Evolutionary conservation across 495 filamentous ascomycete genomes (phyloP).

Genomic region (Cenococcum geophilum): DNA sequence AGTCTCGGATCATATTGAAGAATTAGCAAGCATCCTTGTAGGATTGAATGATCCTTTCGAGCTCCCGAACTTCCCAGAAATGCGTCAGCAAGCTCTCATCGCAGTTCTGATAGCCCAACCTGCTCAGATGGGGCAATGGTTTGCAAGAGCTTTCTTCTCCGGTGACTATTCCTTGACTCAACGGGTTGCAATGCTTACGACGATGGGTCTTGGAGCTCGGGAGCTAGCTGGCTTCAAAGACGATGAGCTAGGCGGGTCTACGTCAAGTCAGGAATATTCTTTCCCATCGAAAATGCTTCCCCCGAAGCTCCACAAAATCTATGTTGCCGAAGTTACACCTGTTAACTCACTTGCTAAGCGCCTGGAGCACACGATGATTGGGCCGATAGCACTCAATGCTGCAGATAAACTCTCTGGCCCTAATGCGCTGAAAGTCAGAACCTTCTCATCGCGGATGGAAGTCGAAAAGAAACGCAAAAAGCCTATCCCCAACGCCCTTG

Average conservation of each 20-base stretch:
- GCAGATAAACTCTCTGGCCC: conserved; percentile 67
- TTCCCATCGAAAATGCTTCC: conserved; percentile 75
- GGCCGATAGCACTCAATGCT: conserved; percentile 70
- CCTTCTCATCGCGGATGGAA: conserved; percentile 66
- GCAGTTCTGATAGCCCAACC: conserved; percentile 74
- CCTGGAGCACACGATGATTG: conserved; percentile 63
- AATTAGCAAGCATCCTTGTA: conserved; percentile 67
- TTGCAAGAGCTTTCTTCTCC: conserved; percentile 77
- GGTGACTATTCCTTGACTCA: conserved; percentile 87
- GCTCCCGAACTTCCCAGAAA: conserved; percentile 66
- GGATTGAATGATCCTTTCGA: conserved; percentile 78
- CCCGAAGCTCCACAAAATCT: conserved; percentile 50
- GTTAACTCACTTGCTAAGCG: conserved; percentile 55
- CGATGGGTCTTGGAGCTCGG: conserved; percentile 75
- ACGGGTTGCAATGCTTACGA: conserved; percentile 70
- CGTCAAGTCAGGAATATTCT: conserved; percentile 39
- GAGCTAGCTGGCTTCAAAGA: conserved; percentile 77
- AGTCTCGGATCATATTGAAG: conserved; percentile 73
- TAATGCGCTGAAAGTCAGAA: conserved; percentile 75
- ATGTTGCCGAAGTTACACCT: conserved; percentile 46
- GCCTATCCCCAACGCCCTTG: conserved; percentile 66
- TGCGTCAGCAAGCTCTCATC: conserved; percentile 77
- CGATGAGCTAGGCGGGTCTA: conserved; percentile 41
- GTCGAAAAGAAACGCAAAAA: conserved; percentile 61
- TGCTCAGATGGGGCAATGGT: conserved; percentile 71